Percentiles rank a stretch among this genome's conserved stretches.
Conservation (phyloP, 306 rosid genomes). For the Parietaria judaica region DNA sequence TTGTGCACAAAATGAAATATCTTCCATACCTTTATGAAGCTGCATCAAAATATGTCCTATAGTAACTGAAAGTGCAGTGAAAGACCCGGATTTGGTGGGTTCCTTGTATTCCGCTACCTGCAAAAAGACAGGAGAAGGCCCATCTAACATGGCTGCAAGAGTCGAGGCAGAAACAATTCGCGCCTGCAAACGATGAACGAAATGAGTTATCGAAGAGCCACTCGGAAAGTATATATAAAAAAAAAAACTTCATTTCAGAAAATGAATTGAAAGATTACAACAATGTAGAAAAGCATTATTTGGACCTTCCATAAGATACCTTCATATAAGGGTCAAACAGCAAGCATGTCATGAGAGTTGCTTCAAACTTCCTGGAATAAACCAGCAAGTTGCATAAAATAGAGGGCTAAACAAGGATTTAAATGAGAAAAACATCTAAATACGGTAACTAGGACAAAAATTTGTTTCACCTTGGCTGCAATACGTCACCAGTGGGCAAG, state of each 20-base stretch:
- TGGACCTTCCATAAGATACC: conserved; percentile 36
- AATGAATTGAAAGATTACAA: conserved; percentile 2
- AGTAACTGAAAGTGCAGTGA: conserved; percentile 81
- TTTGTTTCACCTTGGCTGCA: conserved; percentile 58
- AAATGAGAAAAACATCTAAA: background rate
- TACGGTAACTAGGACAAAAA: background rate
- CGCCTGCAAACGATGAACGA: conserved; percentile 43
- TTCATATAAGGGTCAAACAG: conserved; percentile 80
- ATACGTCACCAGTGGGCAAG: conserved; percentile 76
- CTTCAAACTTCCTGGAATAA: conserved; percentile 64
- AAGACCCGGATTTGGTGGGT: conserved; percentile 74
- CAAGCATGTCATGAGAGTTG: conserved; percentile 79
- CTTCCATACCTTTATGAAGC: conserved; percentile 65
- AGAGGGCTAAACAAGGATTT: background rate
- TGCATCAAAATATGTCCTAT: conserved; percentile 85
- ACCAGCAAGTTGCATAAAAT: conserved; percentile 17
- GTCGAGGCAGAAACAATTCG: conserved; percentile 70
- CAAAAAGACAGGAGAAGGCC: conserved; percentile 62
- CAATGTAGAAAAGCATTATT: background rate
- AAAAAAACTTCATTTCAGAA: background rate
- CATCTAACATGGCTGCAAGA: conserved; percentile 69
- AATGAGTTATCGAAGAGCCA: conserved; percentile 17
- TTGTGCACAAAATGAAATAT: background rate
- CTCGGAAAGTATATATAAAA: conserved; percentile 9
- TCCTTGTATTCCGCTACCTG: conserved; percentile 90